Evolutionary conservation across 225 moss, liverwort and hornwort genomes (phyloP).

Genomic region (Climacium dendroides): DNA sequence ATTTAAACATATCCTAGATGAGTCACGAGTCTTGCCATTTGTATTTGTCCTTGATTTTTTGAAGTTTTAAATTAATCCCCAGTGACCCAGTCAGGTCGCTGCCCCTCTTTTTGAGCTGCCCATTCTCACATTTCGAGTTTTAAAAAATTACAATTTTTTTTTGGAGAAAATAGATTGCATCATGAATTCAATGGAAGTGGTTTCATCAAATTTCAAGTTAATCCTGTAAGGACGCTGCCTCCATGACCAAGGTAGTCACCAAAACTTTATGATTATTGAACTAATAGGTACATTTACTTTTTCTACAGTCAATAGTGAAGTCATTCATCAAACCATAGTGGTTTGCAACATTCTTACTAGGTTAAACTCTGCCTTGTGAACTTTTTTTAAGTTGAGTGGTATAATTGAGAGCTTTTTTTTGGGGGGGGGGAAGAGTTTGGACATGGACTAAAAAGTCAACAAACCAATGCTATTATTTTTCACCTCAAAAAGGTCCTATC

Average conservation of each 20-base stretch:
- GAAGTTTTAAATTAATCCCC: not conserved
- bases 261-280: no score
- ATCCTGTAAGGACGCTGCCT: no score
- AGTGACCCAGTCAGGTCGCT: no score
- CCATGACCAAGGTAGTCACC: no score
- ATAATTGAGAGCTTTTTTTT: no score
- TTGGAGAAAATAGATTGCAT: rapidly evolving
- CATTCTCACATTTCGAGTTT: rapidly evolving
- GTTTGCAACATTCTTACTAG: no score
- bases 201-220: not conserved
- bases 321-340: no score
- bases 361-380: rapidly evolving
- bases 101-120: no score
- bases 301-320: no score
- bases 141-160: no score
- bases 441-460: rapidly evolving
- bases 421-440: rapidly evolving
- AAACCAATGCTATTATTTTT: not conserved
- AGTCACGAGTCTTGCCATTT: not conserved
- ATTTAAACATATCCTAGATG: not conserved
- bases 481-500: rapidly evolving
- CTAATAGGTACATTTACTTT: no score
- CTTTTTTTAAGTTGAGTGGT: no score
- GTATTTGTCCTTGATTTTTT: not conserved
- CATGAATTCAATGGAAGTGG: rapidly evolving